Evolutionary conservation across 78 protist genomes (phyloP), one percentile per base, ranked within the genome.

Genomic region (Dictyostelium brefeldianum): DNA sequence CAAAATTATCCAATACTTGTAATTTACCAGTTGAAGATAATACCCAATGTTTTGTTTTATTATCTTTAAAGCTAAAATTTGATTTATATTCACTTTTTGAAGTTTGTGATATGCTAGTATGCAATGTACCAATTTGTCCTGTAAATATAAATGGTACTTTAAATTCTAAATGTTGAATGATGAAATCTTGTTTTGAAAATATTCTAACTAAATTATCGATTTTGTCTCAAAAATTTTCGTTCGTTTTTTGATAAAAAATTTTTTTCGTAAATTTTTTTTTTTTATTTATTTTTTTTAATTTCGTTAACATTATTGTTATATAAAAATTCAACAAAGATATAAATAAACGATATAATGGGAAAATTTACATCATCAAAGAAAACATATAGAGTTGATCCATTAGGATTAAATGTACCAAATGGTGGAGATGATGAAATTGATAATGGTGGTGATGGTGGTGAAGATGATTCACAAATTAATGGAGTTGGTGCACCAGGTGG

Each of bases 331-430:
- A 14, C 36, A 5, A 25, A 46, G 41, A 46, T 36, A 29, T 8
- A 67, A 29, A 29, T 12, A 67, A 57, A 57, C 8, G 14, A 36
- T 11, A 83, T 0, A 50, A 87, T 87, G 93, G 93, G 93, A 41
- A 87, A 87, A 78, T 75, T 87, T 65, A 74, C 78, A 59, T 43
- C 70, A 59, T 59, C 79, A 57, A 87, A 87, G 25, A 87, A 87
- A 7, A 41, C 56, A 9, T 87, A 87, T 87, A 87, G 93, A 78
- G 79, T 59, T 8, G 93, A 87, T 47, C 93, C 93, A 29, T n/a
- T 84, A 3, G 64, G 69, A 80, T 80, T 51, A 65, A 51, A 31
- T 22, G 36, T 56, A 9, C 70, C 70, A 62, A 62, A 62, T 15
- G 51, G 5, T 43, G 51, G 56, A 53, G 75, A 70, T 3, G 46